These are phyloP conservation scores for Saitozyma podzolica DNA, from an alignment of 768 basidiomycete genomes.

Conservation along the genomic window DNA sequence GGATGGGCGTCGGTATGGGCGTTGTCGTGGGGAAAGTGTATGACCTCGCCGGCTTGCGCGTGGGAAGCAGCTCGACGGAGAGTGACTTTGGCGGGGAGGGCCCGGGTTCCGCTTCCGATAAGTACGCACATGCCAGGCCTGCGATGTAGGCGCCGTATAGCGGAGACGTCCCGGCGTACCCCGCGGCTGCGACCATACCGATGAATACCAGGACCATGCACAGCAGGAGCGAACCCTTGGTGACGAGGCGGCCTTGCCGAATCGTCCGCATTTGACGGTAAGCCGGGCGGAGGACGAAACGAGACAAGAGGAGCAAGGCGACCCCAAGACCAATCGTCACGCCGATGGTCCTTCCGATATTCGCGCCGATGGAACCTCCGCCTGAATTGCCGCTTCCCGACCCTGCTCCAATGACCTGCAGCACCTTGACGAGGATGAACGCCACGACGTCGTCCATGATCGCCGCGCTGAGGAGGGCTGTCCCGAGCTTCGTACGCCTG, in stretches of 20 bases:
- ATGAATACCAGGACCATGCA: slow-evolving; percentile 54
- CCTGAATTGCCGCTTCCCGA: not conserved
- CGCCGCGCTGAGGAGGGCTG: slow-evolving; percentile 64
- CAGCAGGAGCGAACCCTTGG: slow-evolving; percentile 5
- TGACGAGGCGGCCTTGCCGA: not conserved
- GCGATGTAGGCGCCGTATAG: slow-evolving; percentile 67
- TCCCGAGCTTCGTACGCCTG: slow-evolving; percentile 59
- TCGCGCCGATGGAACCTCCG: slow-evolving; percentile 20
- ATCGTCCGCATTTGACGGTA: slow-evolving; percentile 11
- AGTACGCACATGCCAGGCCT: slow-evolving; percentile 58
- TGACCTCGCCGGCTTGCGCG: not conserved
- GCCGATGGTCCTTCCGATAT: slow-evolving; percentile 61
- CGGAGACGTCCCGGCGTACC: slow-evolving; percentile 62
- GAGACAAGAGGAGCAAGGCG: slow-evolving; percentile 53
- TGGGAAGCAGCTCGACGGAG: not conserved
- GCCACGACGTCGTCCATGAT: slow-evolving; percentile 68
- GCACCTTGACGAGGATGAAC: slow-evolving; percentile 62
- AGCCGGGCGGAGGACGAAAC: slow-evolving; percentile 38
- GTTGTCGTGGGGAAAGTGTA: slow-evolving; percentile 3
- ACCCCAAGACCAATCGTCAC: slow-evolving; percentile 61
- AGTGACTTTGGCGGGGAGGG: too few species aligned
- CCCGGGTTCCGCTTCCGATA: slow-evolving; percentile 20
- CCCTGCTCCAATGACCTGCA: slow-evolving; percentile 48
- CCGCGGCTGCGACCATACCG: slow-evolving; percentile 58
- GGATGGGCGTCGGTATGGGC: not conserved